phyloP scores from a whole-genome alignment of 108 stramenopile genomes.

The Cyclotella sp. region DNA sequence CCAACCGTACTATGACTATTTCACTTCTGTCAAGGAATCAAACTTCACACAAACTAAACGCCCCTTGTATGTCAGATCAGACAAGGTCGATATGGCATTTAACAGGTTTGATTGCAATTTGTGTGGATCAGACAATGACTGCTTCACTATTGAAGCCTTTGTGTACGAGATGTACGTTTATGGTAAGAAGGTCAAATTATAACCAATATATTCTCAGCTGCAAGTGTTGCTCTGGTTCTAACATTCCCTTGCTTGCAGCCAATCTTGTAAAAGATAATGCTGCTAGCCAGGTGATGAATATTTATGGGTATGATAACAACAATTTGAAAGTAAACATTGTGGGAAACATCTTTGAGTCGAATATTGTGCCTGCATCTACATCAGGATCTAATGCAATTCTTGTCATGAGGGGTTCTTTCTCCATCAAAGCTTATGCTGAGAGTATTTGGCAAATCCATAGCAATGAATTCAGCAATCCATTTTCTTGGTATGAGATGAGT shows the following conservation, averaged over 20 bases:
- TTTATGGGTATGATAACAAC: not conserved
- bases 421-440: not conserved
- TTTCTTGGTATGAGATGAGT: conserved; percentile 1
- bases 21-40: conserved; percentile 13
- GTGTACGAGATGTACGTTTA: not conserved
- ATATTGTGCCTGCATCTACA: conserved; percentile 1
- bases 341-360: not conserved
- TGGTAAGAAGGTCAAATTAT: not conserved
- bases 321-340: not conserved
- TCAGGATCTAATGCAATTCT: not conserved
- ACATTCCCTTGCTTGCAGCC: not conserved
- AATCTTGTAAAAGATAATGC: conserved; percentile 15
- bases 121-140: not conserved
- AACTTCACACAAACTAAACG: conserved; percentile 19
- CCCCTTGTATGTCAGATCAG: not conserved
- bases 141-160: not conserved
- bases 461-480: conserved; percentile 10
- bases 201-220: no score
- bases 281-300: not conserved
- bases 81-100: not conserved
- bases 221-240: no score
- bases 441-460: not conserved
- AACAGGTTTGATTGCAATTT: conserved; percentile 3
- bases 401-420: not conserved
- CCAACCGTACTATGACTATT: not conserved